Conservation (phyloP, 495 filamentous ascomycete genomes). For the Penicillium lividum region DNA sequence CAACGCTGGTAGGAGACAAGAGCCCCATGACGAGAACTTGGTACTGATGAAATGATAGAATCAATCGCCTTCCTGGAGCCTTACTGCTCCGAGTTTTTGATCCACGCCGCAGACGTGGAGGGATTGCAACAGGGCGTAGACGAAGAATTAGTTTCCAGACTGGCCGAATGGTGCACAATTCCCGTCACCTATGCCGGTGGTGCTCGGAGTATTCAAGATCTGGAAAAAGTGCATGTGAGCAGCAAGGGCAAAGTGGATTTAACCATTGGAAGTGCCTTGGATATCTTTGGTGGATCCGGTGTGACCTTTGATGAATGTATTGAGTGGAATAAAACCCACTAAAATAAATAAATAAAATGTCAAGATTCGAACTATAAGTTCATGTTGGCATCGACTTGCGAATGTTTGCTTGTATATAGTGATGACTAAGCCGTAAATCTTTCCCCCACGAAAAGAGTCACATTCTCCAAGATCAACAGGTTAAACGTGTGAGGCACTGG, state of each 20-base stretch:
- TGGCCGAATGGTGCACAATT: constrained; percentile 83
- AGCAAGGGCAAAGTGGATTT: constrained; percentile 84
- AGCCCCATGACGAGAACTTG: neutral
- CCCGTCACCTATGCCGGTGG: constrained; percentile 97
- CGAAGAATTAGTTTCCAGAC: constrained; percentile 70
- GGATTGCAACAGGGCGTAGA: constrained; percentile 90
- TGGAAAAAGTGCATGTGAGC: constrained; percentile 74
- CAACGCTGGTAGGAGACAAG: constrained; percentile 61
- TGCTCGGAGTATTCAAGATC: constrained; percentile 74
- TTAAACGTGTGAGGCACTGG: constrained; percentile 4
- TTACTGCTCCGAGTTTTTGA: constrained; percentile 92
- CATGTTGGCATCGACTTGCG: neutral
- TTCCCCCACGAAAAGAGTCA: constrained; percentile 12
- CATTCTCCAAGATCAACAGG: neutral
- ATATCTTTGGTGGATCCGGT: constrained; percentile 87
- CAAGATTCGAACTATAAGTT: neutral
- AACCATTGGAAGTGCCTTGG: constrained; percentile 93
- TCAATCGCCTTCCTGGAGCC: constrained; percentile 78
- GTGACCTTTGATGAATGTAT: constrained; percentile 89
- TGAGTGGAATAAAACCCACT: constrained; percentile 68
- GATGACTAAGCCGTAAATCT: constrained; percentile 18
- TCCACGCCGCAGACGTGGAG: constrained; percentile 98
- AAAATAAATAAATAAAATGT: neutral
- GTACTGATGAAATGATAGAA: constrained; percentile 48
- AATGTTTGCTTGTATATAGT: neutral